Base-by-base conservation (phyloP, 441 rosid genomes). In the Macaranga tanarius region DNA sequence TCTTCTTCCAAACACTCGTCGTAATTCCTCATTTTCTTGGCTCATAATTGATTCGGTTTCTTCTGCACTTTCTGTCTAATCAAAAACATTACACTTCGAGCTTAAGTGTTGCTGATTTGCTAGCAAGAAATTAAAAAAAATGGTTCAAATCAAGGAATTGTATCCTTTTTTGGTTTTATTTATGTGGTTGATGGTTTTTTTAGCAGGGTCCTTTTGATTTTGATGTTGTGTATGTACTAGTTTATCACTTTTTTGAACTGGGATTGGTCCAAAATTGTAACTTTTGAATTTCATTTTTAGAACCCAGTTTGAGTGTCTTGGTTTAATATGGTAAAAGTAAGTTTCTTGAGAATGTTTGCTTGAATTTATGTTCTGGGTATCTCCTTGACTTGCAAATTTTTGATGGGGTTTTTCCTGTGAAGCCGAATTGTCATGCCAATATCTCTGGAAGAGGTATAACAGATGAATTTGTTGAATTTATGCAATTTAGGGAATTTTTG, bases 111-210 rank as follows among this genome's bases (percentile, higher is more conserved):
- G 51, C 51, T 51, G 17, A 34, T 38, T 48, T 59, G 59, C 65
- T 48, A 1, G 38, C 47, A 64, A 64, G 17, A 34, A 40, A 12
- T 57, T 16, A 38, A 19, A 15, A 54, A 20, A 57, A 38, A 88
- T 88, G 92, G 92, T 88, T 52, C 89, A 88, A 73, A 77, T 85
- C 70, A 88, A 84, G 80, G 92, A 88, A 74, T 85, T 86, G 90
- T 88, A 88, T 86, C 90, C 85, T 83, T 67, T 54, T 16, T 62
- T 25, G 61, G 34, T 57, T 61, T 26, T 40, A 0, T 31, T 0
- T 4, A 28, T 28, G 22, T 22, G 20, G 11, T 16, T 68, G 31
- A 23, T 19, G 23, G 55, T 25, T 51, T 3, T 2, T 62, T 23
- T 10, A 26, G 47, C 6, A 4, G 1, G 31, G n/a, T 56, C 15